Percentiles rank a stretch among this genome's conserved stretches.
Evolutionary conservation across 2,329 filamentous ascomycete species (phyloP).

Genomic region (Beauveria asiatica): DNA sequence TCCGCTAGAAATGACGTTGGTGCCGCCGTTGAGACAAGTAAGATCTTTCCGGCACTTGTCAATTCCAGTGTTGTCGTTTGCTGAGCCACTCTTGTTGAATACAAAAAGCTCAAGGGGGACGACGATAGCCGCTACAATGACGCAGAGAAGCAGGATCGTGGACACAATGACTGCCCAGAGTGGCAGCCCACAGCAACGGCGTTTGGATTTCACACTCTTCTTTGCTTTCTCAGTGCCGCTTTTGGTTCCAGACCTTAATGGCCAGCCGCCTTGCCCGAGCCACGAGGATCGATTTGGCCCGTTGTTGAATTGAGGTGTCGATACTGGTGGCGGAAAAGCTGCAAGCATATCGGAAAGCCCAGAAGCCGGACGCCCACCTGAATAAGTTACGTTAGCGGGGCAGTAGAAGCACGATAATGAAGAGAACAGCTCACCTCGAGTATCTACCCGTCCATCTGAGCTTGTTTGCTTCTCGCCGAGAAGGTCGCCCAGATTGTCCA

Average conservation of each 20-base stretch:
- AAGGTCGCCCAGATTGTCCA: conserved; percentile 45
- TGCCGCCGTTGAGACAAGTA: conserved; percentile 72
- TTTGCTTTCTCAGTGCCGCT: conserved; percentile 17
- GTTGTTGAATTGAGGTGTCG: conserved; percentile 29
- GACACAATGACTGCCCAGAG: conserved; percentile 66
- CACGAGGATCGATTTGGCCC: conserved; percentile 39
- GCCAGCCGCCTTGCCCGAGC: conserved; percentile 24
- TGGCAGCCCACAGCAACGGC: conserved; percentile 77
- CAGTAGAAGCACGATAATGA: conserved; percentile 4
- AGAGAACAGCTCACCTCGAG: conserved; percentile 27
- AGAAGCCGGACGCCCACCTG: conserved; percentile 38
- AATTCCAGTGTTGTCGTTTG: conserved; percentile 29
- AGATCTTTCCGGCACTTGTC: conserved; percentile 51
- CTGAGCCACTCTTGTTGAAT: conserved; percentile 38
- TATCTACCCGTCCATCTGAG: conserved; percentile 30
- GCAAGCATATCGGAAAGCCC: conserved; percentile 57
- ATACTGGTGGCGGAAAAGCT: conserved; percentile 54
- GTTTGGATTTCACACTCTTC: conserved; percentile 29
- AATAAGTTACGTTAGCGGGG: conserved; percentile 18
- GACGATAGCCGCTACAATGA: conserved; percentile 73
- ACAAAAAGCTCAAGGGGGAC: conserved; percentile 63
- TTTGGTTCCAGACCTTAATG: not conserved
- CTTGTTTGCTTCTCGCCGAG: conserved; percentile 34
- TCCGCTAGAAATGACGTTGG: conserved; percentile 58
- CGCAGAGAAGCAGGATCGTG: conserved; percentile 55